A percentile compares a stretch with the other conserved stretches of the same genome.
Conservation (phyloP, 2,329 filamentous ascomycete genomes). For the Colletotrichum trifolii region DNA sequence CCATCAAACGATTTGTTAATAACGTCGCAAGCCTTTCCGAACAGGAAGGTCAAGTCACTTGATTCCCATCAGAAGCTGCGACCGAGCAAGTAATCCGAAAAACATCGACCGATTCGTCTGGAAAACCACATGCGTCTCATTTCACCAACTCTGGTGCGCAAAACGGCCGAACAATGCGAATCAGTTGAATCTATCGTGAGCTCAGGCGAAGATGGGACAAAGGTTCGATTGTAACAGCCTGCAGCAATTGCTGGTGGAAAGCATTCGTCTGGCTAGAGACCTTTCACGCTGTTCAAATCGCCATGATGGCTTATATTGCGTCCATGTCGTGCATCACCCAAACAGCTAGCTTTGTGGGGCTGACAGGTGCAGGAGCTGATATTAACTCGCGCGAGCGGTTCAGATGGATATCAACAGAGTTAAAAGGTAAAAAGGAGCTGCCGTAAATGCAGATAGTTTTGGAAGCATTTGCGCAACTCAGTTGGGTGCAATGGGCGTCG, state of each 20-base stretch:
- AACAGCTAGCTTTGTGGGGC: constrained; percentile 13
- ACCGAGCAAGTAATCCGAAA: background rate
- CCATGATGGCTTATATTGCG: too few relatives aligned
- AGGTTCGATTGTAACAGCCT: background rate
- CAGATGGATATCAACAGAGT: constrained; percentile 21
- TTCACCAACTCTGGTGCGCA: constrained; percentile 8
- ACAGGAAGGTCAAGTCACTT: constrained; percentile 5
- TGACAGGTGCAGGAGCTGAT: constrained; percentile 29
- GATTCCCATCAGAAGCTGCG: background rate
- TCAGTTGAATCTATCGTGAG: constrained; percentile 6
- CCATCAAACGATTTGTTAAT: background rate
- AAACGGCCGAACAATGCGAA: background rate
- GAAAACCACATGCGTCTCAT: constrained; percentile 13
- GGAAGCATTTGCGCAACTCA: constrained; percentile 24
- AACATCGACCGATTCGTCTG: constrained; percentile 4
- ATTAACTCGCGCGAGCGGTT: constrained; percentile 17
- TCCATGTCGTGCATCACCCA: background rate
- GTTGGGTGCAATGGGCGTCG: constrained; percentile 20
- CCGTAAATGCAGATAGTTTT: constrained; percentile 4
- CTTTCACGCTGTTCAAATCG: too few relatives aligned
- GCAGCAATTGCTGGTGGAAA: too few relatives aligned
- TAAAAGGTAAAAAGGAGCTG: constrained; percentile 26
- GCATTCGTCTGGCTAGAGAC: too few relatives aligned
- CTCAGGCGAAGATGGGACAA: constrained; percentile 7
- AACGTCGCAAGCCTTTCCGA: constrained; percentile 16